Evolutionary conservation across 179 eudicot genomes (phyloP).

Genomic region (Beta lomatogona): DNA sequence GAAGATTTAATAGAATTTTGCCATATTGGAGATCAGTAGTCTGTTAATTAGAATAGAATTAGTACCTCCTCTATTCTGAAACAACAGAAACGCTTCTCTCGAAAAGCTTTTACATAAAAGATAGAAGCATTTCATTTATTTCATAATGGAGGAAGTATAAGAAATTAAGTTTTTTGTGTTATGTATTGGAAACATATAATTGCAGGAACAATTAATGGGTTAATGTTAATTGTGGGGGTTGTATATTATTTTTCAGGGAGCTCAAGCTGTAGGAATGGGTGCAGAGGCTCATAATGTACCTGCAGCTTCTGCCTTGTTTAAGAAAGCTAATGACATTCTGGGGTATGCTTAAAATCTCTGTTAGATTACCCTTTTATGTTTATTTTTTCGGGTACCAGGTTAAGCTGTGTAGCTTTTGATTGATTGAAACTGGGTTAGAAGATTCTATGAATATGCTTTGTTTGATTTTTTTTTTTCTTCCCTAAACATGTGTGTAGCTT

Average conservation of each 20-base stretch:
- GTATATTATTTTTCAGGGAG: conserved; percentile 54
- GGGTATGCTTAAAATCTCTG: conserved; percentile 48
- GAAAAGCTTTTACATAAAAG: too few relatives aligned
- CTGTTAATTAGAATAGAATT: not conserved
- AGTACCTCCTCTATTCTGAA: too few relatives aligned
- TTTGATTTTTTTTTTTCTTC: conserved; percentile 4
- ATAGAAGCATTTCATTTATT: not conserved
- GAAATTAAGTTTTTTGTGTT: not conserved
- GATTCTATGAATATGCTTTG: not conserved
- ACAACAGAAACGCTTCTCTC: not conserved
- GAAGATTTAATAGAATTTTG: not conserved
- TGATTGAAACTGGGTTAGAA: not conserved
- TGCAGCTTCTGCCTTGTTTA: conserved; percentile 78
- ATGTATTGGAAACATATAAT: not conserved
- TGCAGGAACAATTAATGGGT: not conserved
- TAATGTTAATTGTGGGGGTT: not conserved
- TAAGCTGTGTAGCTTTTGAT: not conserved
- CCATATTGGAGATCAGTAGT: not conserved
- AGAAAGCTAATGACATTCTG: conserved; percentile 79
- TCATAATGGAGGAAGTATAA: not conserved
- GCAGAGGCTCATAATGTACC: conserved; percentile 78
- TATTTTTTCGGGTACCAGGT: not conserved
- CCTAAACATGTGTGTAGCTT: conserved; percentile 45
- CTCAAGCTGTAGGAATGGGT: conserved; percentile 96
- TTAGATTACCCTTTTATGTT: not conserved